A percentile compares a stretch with the other conserved stretches of the same genome.
Evolutionary conservation across 1,139 yeast species (phyloP).

Genomic region (Taphrina communis): DNA sequence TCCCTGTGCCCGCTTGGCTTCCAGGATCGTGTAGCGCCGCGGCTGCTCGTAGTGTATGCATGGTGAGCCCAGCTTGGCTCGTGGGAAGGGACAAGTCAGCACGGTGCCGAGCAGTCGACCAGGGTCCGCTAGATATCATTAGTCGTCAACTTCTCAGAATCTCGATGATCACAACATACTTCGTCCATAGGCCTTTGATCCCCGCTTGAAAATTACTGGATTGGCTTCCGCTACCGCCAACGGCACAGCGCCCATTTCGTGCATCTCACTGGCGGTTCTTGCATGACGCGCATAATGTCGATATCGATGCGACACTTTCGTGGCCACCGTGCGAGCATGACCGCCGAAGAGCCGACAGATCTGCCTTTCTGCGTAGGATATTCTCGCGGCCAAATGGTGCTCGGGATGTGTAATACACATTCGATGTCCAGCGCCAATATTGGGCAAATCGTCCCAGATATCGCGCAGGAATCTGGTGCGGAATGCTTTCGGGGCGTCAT

Average conservation of each 20-base stretch:
- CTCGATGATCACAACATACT: neutral
- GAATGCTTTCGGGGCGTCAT: constrained; percentile 3
- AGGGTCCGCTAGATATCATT: constrained; percentile 1
- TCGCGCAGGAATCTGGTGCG: constrained; percentile 4
- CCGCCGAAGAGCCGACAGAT: neutral
- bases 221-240: neutral
- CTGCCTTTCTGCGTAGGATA: neutral
- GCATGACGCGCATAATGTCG: neutral
- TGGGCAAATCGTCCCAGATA: constrained; percentile 18
- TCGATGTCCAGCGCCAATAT: constrained; percentile 9
- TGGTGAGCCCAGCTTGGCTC: constrained; percentile 5
- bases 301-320: constrained; percentile 10
- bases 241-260: constrained; percentile 6
- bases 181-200: constrained; percentile 12
- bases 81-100: constrained; percentile 1
- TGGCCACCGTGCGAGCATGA: neutral
- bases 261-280: constrained; percentile 4
- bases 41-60: constrained; percentile 24
- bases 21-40: constrained; percentile 10
- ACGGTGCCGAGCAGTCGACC: constrained; percentile 13
- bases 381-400: constrained; percentile 3
- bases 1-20: constrained; percentile 22
- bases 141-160: too few relatives aligned
- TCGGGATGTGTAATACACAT: constrained; percentile 1
- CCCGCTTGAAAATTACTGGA: constrained; percentile 2